Evolutionary conservation across 495 filamentous ascomycete species (phyloP).

Genomic region (Lepidopterella palustris): DNA sequence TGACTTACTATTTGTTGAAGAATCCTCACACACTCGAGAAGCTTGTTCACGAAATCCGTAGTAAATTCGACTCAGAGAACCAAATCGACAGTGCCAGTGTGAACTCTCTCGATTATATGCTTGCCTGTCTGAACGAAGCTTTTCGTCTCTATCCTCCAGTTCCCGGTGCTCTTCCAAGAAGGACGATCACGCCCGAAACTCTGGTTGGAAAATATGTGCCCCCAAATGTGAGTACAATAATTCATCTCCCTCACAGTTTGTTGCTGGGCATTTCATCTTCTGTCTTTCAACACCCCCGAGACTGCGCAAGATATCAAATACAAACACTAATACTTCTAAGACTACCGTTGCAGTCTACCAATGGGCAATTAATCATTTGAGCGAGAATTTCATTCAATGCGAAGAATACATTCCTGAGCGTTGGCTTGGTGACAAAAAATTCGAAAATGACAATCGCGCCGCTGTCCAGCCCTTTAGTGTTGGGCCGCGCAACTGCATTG

Average conservation of each 20-base stretch:
- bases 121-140: slow-evolving; percentile 28
- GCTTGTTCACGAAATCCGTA: slow-evolving; percentile 43
- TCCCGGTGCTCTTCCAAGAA: slow-evolving; percentile 22
- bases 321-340: slow-evolving; percentile 16
- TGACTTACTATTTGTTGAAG: slow-evolving; percentile 45
- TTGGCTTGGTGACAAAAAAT: slow-evolving; percentile 35
- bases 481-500: slow-evolving; percentile 30
- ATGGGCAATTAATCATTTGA: slow-evolving; percentile 37
- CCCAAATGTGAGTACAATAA: background rate
- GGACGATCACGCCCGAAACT: slow-evolving; percentile 24
- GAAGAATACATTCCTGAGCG: slow-evolving; percentile 42
- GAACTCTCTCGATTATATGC: slow-evolving; percentile 29
- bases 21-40: slow-evolving; percentile 36
- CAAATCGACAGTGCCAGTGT: slow-evolving; percentile 44
- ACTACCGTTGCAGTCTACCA: slow-evolving; percentile 39
- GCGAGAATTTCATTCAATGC: slow-evolving; percentile 37
- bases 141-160: slow-evolving; percentile 28
- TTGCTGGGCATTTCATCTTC: slow-evolving; percentile 22
- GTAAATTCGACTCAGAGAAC: slow-evolving; percentile 32
- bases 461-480: slow-evolving; percentile 26
- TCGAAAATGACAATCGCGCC: slow-evolving; percentile 23
- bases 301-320: too few relatives aligned
- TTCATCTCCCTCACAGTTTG: background rate
- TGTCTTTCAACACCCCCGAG: too few relatives aligned
- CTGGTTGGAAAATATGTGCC: background rate